Evolutionary conservation across 2,329 filamentous ascomycete genomes (phyloP), one percentile per base, ranked within the genome.

Genomic region (Diplodia mutila): DNA sequence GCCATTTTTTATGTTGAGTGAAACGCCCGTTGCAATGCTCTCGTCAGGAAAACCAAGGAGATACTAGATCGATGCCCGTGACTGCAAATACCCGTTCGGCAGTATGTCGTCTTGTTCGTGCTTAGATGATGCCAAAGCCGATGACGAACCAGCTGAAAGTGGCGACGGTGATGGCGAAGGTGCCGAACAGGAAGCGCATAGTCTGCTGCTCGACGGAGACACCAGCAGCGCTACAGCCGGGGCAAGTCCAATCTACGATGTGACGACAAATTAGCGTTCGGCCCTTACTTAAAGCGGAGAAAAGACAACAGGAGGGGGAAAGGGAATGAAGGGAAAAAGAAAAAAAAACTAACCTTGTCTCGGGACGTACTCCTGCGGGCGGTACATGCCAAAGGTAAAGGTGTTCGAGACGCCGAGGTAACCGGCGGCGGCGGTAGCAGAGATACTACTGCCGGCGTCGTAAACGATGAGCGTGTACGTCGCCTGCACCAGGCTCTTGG

Each of bases 391-490:
- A 72, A 91, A 91, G 6, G 76, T 80, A 72, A 84, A 86, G 18
- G 83, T 80, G 67, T 80, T 82, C 73, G 80, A 84, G 2, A 82
- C 79, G 18, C 78, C 81, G 52, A 91, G 75, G 73, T 88, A 83
- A 6, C 89, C 89, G 0, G 88, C 80, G 16, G 74, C 75, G 2
- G 87, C 78, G 21, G 82, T 78, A 4, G 86, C 85, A 23, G 78
- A 85, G 49, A 86, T 78, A 18, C 82, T 83, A 69, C 82, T 83
- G 32, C 81, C 79, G 8, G 85, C 81, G 75, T 91, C 89, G 72
- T 88, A 86, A 67, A 91, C 84, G 66, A 88, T 79, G 51, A 91
- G 80, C 1, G 87, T 90, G 76, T 90, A 91, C 53, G 83, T 87
- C 55, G 87, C 87, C 9, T 80, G 82, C 42, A 89, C 76, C 65